phyloP scores from a whole-genome alignment of 768 basidiomycete species.

The Trametes elegans region DNA sequence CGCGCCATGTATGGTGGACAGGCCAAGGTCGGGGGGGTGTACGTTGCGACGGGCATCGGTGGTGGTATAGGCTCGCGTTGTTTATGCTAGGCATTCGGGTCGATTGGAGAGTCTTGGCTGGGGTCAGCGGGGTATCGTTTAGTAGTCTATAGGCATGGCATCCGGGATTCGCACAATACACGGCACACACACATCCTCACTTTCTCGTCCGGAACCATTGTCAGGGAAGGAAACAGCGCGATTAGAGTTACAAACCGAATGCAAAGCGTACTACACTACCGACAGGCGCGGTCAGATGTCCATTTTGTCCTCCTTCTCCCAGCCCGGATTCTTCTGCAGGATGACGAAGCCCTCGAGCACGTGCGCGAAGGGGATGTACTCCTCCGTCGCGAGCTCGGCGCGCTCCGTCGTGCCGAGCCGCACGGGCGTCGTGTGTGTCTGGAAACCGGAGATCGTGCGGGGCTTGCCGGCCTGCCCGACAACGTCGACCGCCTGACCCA shows the following conservation, averaged over 20 bases:
- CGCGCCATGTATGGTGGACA: too few relatives aligned
- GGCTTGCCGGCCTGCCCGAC: constrained; percentile 98
- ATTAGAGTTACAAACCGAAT: constrained; percentile 20
- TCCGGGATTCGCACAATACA: too few relatives aligned
- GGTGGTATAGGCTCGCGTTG: too few relatives aligned
- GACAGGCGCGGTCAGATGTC: constrained; percentile 33
- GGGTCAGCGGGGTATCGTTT: too few relatives aligned
- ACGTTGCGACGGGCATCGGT: too few relatives aligned
- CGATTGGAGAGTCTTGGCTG: too few relatives aligned
- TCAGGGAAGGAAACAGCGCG: background rate
- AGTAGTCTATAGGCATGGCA: too few relatives aligned
- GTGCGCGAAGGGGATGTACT: constrained; percentile 87
- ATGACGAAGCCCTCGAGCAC: constrained; percentile 94
- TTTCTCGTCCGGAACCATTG: too few relatives aligned
- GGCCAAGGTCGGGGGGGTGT: too few relatives aligned
- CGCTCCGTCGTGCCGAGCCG: constrained; percentile 92
- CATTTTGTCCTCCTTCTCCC: constrained; percentile 85
- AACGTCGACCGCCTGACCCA: constrained; percentile 95
- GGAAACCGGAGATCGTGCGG: constrained; percentile 95
- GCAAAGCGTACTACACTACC: constrained; percentile 19
- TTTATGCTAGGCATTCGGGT: too few relatives aligned
- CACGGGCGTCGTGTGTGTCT: constrained; percentile 96
- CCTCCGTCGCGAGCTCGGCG: constrained; percentile 95
- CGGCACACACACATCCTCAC: too few relatives aligned
- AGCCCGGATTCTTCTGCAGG: constrained; percentile 88